Evolutionary conservation across 192 early-diverging fungal species (phyloP), one percentile per base, ranked within the genome.

Genomic region (Thamnidium elegans): DNA sequence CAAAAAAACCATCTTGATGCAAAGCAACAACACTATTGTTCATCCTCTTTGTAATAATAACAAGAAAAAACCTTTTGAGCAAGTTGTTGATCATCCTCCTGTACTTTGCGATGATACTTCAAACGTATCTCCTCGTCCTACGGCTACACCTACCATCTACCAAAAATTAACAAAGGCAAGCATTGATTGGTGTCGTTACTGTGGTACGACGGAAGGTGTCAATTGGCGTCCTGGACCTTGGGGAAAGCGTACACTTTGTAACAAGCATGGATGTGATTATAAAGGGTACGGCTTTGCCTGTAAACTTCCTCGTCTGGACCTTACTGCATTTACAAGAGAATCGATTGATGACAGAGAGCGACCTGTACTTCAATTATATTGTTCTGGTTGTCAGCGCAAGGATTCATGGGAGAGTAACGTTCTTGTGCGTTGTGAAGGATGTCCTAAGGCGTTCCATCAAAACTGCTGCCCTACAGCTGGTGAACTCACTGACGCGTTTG

Each of bases 161-260:
- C 82, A 91, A 66, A 67, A 74, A 21, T 75, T 89, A 32, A 86
- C 85, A 7, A 70, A 84, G 66, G 78, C 72, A 0, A 83, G 82
- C 31, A 69, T 89, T 59, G 86, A 92, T 71, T 95, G 93, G 93
- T 95, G 93, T 75, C 86, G 93, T 50, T 95, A 94, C 72, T 95
- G 93, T 68, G 93, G 93, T 23, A 92, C 90, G 3, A 95, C 93
- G 10, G 89, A 89, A 75, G 86, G 89, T 34, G 82, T 91, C 74
- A 89, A 96, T 81, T 89, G 91, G 91, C 86, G 94, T 31, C 94
- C 90, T 14, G 94, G 94, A 2, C 94, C 94, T 45, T 96, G 94
- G 94, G 94, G 94, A 43, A 94, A 94, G 78, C 87, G 91, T 66
- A 93, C 94, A 17, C 74, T 96, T 50, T 96, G 94, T 90, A 96